A percentile compares a stretch with the other conserved stretches of the same genome.
Evolutionary conservation across 257 asterid genomes (phyloP).

Genomic region (Gentiana dahurica): DNA sequence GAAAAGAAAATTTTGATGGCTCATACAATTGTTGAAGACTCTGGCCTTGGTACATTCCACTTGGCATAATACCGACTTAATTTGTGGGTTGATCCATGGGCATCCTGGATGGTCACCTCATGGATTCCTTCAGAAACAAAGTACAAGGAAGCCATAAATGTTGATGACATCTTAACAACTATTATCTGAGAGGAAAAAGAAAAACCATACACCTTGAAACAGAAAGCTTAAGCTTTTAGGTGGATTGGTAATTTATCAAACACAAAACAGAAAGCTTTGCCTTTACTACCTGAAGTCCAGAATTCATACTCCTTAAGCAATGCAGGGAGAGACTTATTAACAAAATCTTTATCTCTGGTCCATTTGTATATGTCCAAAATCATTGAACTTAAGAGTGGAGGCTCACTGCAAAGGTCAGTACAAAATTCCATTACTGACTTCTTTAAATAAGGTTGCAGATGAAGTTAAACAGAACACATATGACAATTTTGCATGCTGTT

Average conservation of each 20-base stretch:
- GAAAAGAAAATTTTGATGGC: not conserved
- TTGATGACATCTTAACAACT: not conserved
- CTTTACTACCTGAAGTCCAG: constrained; percentile 68
- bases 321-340: constrained; percentile 60
- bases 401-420: constrained; percentile 47
- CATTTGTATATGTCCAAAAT: constrained; percentile 45
- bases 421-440: not conserved
- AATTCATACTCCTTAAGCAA: constrained; percentile 59
- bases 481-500: too few relatives aligned
- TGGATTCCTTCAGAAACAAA: constrained; percentile 44
- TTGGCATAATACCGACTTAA: constrained; percentile 72
- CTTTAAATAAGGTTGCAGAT: not conserved
- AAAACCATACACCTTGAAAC: not conserved
- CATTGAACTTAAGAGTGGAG: constrained; percentile 88
- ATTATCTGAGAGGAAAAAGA: too few relatives aligned
- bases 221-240: not conserved
- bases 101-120: constrained; percentile 58
- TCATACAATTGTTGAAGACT: constrained; percentile 64
- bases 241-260: not conserved
- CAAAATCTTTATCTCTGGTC: constrained; percentile 47
- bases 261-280: not conserved
- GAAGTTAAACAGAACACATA: not conserved
- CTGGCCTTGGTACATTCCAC: constrained; percentile 94
- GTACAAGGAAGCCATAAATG: constrained; percentile 2
- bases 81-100: constrained; percentile 42